Conservation (phyloP, 2,329 filamentous ascomycete genomes). For the Fusarium beomiforme region DNA sequence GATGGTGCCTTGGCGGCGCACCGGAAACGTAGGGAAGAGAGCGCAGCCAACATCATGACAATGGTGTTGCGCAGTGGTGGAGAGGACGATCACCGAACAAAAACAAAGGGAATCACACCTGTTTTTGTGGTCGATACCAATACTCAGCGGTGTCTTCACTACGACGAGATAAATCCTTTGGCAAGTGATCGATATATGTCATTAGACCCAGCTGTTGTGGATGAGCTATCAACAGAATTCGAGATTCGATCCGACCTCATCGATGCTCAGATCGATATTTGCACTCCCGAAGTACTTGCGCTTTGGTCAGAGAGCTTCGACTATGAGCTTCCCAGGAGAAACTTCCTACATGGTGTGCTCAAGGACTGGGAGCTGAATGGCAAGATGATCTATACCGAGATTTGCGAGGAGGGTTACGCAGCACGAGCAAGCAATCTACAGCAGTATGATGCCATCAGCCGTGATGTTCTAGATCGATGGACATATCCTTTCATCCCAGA, state of each 20-base stretch:
- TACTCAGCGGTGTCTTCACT: slow-evolving; percentile 86
- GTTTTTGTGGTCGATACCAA: slow-evolving; percentile 87
- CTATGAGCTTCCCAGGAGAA: slow-evolving; percentile 87
- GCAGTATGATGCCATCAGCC: slow-evolving; percentile 88
- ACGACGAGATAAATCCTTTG: slow-evolving; percentile 85
- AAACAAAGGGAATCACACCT: slow-evolving; percentile 77
- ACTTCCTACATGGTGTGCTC: slow-evolving; percentile 90
- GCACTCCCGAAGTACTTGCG: slow-evolving; percentile 92
- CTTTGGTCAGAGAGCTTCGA: slow-evolving; percentile 98
- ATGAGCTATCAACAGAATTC: slow-evolving; percentile 74
- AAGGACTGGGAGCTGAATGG: slow-evolving; percentile 98
- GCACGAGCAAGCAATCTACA: slow-evolving; percentile 86
- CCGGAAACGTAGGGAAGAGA: slow-evolving; percentile 79
- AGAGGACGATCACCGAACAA: slow-evolving; percentile 75
- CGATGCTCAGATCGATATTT: slow-evolving; percentile 96
- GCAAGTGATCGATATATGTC: slow-evolving; percentile 72
- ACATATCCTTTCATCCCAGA: slow-evolving; percentile 90
- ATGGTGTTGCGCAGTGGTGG: slow-evolving; percentile 87
- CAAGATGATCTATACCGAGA: slow-evolving; percentile 93
- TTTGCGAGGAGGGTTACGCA: slow-evolving; percentile 84
- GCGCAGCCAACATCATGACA: slow-evolving; percentile 98
- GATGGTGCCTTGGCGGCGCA: slow-evolving; percentile 82
- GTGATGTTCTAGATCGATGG: slow-evolving; percentile 88
- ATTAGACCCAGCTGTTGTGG: slow-evolving; percentile 83
- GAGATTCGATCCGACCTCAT: slow-evolving; percentile 89